Conservation (phyloP, 306 rosid species). For the Glycyrrhiza uralensis region DNA sequence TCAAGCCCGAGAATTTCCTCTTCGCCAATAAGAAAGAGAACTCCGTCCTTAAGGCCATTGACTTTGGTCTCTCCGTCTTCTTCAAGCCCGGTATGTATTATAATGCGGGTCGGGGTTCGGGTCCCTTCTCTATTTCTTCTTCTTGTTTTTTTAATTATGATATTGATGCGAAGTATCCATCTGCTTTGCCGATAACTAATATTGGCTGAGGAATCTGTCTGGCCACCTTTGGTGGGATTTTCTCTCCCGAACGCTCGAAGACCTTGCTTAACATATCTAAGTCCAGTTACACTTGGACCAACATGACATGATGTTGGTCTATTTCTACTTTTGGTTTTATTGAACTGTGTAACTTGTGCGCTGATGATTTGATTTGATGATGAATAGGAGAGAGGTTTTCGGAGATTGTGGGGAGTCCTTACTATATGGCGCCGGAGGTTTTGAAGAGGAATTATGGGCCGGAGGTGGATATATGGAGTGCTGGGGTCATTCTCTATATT, state of each 20-base stretch:
- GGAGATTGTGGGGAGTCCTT: conserved; percentile 92
- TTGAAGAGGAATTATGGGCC: conserved; percentile 81
- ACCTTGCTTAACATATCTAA: too few relatives aligned
- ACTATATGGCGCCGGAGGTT: conserved; percentile 92
- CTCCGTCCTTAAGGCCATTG: conserved; percentile 76
- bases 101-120: neutral
- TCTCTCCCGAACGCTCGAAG: too few relatives aligned
- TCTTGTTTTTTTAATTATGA: too few relatives aligned
- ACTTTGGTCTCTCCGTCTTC: conserved; percentile 78
- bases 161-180: too few relatives aligned
- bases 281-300: too few relatives aligned
- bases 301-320: too few relatives aligned
- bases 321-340: neutral
- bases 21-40: conserved; percentile 80
- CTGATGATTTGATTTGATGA: neutral
- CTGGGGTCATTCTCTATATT: conserved; percentile 84
- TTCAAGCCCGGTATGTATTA: conserved; percentile 64
- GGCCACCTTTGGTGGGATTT: too few relatives aligned
- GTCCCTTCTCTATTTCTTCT: too few relatives aligned
- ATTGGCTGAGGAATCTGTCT: too few relatives aligned
- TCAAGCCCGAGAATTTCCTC: conserved; percentile 84
- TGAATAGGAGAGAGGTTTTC: conserved; percentile 61
- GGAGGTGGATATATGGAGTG: conserved; percentile 86
- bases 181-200: too few relatives aligned
- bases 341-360: neutral